Conservation (phyloP, 768 basidiomycete genomes). For the Bullera alba region DNA sequence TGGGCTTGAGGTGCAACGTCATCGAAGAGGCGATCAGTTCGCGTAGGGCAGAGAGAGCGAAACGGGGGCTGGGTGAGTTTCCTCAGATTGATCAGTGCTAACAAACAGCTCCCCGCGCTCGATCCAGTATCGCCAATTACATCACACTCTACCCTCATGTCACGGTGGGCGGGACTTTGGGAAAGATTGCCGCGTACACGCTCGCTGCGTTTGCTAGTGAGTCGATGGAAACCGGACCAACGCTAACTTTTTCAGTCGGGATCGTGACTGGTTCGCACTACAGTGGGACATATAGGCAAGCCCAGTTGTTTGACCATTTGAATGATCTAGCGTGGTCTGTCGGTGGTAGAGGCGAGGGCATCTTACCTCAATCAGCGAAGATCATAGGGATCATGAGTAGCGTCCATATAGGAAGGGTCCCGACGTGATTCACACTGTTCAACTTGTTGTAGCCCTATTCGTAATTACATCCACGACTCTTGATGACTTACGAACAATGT, state of each 20-base stretch:
- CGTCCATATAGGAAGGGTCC: too few species aligned
- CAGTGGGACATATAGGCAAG: conserved; percentile 21
- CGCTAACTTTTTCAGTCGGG: conserved; percentile 29
- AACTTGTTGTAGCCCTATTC: too few species aligned
- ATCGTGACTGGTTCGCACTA: conserved; percentile 16
- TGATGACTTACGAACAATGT: too few species aligned
- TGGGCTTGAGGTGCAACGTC: conserved; percentile 29
- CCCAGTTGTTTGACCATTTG: conserved; percentile 31
- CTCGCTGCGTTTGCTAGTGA: conserved; percentile 28
- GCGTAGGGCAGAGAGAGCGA: conserved; percentile 10
- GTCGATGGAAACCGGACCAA: conserved; percentile 1
- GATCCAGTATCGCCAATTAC: too few species aligned
- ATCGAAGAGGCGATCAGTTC: conserved; percentile 28
- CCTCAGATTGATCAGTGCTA: too few species aligned
- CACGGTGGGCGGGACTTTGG: conserved; percentile 18
- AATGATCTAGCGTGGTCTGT: conserved; percentile 28
- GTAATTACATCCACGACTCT: too few species aligned
- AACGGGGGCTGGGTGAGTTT: conserved; percentile 10
- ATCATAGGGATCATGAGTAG: too few species aligned
- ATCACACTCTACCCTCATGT: too few species aligned
- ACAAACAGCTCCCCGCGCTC: too few species aligned
- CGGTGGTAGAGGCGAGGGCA: conserved; percentile 35
- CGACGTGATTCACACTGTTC: too few species aligned
- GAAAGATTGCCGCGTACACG: conserved; percentile 14
- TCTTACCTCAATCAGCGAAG: conserved; percentile 16